Evolutionary conservation across 441 rosid species (phyloP), one percentile per base, ranked within the genome.

Genomic region (Raphanus hybrid): DNA sequence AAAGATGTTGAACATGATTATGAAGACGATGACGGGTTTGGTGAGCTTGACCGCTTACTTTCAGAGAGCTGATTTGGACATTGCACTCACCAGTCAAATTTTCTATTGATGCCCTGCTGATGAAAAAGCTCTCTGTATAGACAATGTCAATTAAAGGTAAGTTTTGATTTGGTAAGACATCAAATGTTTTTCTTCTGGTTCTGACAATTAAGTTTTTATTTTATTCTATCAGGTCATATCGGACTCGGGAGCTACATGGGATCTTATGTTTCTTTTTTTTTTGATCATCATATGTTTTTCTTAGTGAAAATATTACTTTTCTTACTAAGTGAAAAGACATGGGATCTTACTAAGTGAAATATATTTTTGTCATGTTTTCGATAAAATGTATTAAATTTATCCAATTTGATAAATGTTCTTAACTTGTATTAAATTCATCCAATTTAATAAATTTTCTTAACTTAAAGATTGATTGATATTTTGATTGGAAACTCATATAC

Each of bases 21-120:
- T 23, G 26, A 23, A 23, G 71, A 75, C 7, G 83, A 81, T 18
- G 82, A 85, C 9, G 85, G 80, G 12, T 87, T 82, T 55, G 71
- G 76, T 74, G 86, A 86, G 81, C 60, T 86, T 64, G 87, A 87
- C 57, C 74, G 66, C 64, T 73, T 86, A 52, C 84, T 87, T 23
- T 72, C 52, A 32, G 58, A 74, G 27, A 8, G 58, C 45, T 80
- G 63, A 72, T n/a, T 54, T 15, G n/a, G 61, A n/a, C 75, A 65
- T 45, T 77, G 62, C 29, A 77, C 20, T 55, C 71, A 57, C 52
- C 3, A 54, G 11, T 52, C 23, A 63, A 4, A 2, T 37, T 37
- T 48, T 34, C 48, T 5, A 45, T 5, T 6, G 7, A 59, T 59
- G 39, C 16, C 16, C 5, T 10, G 8, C 39, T 2, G 34, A 34